Percentiles rank a stretch among this genome's conserved stretches.
Conservation (phyloP, 345 rosid species). For the Eucalyptus curtisii region DNA sequence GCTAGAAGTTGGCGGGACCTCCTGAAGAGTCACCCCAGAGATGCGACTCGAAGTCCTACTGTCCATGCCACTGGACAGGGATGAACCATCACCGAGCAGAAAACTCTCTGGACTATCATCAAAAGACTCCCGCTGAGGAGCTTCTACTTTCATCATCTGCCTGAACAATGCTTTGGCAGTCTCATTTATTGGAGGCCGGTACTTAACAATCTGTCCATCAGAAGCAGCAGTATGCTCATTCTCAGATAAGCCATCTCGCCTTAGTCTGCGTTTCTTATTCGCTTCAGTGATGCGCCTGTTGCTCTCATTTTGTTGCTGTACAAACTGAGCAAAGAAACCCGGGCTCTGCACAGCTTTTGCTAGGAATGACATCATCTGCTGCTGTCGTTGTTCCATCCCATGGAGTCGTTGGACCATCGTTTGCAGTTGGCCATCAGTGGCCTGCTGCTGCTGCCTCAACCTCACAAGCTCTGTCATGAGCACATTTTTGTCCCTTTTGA, state of each 20-base stretch:
- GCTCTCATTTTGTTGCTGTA: conserved; percentile 88
- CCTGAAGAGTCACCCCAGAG: conserved; percentile 75
- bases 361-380: conserved; percentile 93
- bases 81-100: conserved; percentile 29
- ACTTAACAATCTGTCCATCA: conserved; percentile 91
- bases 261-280: conserved; percentile 83
- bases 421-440: conserved; percentile 83
- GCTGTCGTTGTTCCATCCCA: conserved; percentile 98
- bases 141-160: conserved; percentile 51
- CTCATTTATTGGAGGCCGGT: conserved; percentile 71
- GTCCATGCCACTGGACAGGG: conserved; percentile 32
- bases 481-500: conserved; percentile 96
- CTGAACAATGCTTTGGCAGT: conserved; percentile 59
- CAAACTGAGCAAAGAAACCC: conserved; percentile 86
- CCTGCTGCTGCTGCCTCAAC: conserved; percentile 91
- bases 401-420: conserved; percentile 87
- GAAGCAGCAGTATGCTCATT: conserved; percentile 30
- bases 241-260: conserved; percentile 48
- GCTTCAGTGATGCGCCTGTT: conserved; percentile 63
- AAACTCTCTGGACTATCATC: conserved; percentile 31
- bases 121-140: conserved; percentile 41
- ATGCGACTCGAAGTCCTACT: conserved; percentile 24
- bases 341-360: conserved; percentile 97
- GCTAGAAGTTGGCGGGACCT: conserved; percentile 51
- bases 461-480: conserved; percentile 97